phyloP scores from a whole-genome alignment of 345 rosid genomes.

The thale cress (Arabidopsis thaliana) region TAIR10.1 NC_003075.7:14939001-14939500 shows the following conservation, averaged over 20 bases:
- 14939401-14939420: constrained; percentile 99
- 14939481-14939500: constrained; percentile 90
- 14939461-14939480: constrained; percentile 91
- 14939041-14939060: constrained; percentile 89
- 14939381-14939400: constrained; percentile 1
- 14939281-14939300: constrained; percentile 94
- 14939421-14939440: constrained; percentile 97
- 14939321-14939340: constrained; percentile 56
- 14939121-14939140: constrained; percentile 73
- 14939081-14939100: constrained; percentile 95
- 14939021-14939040: constrained; percentile 92
- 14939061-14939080: constrained; percentile 96
- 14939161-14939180: constrained; percentile 5
- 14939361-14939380: neutral
- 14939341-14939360: constrained; percentile 13
- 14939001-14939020: constrained; percentile 99
- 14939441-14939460: constrained; percentile 90
- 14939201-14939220: constrained; percentile 26
- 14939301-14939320: constrained; percentile 98
- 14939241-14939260: constrained; percentile 96
- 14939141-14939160: constrained; percentile 31
- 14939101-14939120: constrained; percentile 97
- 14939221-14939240: constrained; percentile 91
- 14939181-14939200: constrained; percentile 1
- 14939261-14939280: constrained; percentile 98